A percentile compares a stretch with the other conserved stretches of the same genome.
phyloP scores from a whole-genome alignment of 805 yeast genomes.

The Groenewaldozyma tartarivorans region DNA sequence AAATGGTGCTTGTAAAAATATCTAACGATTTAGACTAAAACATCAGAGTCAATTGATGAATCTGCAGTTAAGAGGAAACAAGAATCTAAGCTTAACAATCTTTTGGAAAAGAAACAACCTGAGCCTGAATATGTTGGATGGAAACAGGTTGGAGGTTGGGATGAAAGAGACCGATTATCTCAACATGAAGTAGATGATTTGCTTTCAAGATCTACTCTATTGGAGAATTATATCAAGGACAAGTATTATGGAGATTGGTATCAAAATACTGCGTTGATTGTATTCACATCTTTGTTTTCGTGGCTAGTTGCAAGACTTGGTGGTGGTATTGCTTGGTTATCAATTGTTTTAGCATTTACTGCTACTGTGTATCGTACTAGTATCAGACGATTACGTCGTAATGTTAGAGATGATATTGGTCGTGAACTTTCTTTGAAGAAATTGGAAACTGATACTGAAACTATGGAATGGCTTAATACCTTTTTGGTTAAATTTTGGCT shows the following conservation, averaged over 20 bases:
- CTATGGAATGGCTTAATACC: constrained; percentile 91
- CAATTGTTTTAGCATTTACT: constrained; percentile 54
- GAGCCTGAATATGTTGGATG: constrained; percentile 75
- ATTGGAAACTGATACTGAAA: constrained; percentile 82
- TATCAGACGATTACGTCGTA: constrained; percentile 65
- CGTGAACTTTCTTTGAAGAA: constrained; percentile 73
- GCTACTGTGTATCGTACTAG: constrained; percentile 74
- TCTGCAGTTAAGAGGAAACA: constrained; percentile 8
- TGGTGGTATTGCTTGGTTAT: constrained; percentile 73
- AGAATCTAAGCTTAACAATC: constrained; percentile 5
- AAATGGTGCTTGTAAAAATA: no score
- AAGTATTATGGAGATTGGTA: constrained; percentile 90
- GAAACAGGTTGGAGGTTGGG: constrained; percentile 90
- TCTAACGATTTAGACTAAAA: no score
- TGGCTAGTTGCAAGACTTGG: constrained; percentile 72
- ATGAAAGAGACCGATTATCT: constrained; percentile 51
- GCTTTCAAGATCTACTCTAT: constrained; percentile 55
- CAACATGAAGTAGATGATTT: constrained; percentile 64
- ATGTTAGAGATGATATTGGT: constrained; percentile 70
- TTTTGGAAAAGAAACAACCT: constrained; percentile 23
- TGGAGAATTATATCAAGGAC: constrained; percentile 71
- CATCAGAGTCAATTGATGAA: constrained; percentile 7
- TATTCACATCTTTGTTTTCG: constrained; percentile 59
- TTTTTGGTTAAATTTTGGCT: constrained; percentile 90
- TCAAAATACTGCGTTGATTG: constrained; percentile 69